Evolutionary conservation across 2,329 filamentous ascomycete species (phyloP).

Genomic region (Phialophora tarda): DNA sequence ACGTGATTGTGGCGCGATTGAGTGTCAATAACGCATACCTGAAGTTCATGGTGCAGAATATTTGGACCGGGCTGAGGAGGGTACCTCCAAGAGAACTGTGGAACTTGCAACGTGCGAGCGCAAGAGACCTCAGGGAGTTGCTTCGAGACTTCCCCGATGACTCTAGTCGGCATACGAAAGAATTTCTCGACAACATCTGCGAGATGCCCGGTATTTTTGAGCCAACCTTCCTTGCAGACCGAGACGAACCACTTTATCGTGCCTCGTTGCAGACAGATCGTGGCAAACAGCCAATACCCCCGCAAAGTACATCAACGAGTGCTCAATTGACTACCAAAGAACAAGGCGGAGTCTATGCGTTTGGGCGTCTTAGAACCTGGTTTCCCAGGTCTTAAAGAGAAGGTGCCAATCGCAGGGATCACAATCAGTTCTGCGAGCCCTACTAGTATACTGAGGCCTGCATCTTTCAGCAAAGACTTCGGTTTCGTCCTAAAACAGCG

Average conservation of each 20-base stretch:
- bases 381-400: no score
- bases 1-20: neutral
- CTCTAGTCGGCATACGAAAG: neutral
- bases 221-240: neutral
- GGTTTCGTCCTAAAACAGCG: no score
- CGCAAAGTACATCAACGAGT: neutral
- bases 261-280: neutral
- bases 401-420: no score
- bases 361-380: no score
- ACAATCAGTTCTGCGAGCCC: no score
- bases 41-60: neutral
- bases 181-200: neutral
- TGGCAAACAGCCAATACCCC: neutral
- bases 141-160: neutral
- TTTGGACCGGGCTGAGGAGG: neutral
- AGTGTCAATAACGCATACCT: conserved; percentile 3
- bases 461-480: no score
- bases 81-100: neutral
- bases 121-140: neutral
- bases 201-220: neutral
- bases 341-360: no score
- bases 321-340: neutral
- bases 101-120: neutral
- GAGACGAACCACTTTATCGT: neutral
- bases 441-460: no score